Conservation (phyloP, 129 eudicot genomes). For the Arctium lappa region DNA sequence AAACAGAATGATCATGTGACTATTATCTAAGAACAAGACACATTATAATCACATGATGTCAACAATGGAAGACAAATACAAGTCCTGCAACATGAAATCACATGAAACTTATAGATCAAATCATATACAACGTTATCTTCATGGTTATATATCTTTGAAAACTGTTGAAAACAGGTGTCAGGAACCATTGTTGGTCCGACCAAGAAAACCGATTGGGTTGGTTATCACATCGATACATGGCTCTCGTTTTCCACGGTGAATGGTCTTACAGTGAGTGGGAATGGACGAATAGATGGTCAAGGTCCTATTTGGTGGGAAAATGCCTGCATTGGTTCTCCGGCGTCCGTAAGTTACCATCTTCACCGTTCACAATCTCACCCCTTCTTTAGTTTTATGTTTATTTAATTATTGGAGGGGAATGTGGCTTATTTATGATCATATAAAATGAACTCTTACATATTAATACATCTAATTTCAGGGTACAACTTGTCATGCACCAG, state of each 20-base stretch:
- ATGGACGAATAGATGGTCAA: slow-evolving; percentile 46
- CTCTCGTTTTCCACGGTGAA: slow-evolving; percentile 27
- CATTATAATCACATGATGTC: slow-evolving; percentile 28
- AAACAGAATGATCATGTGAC: slow-evolving; percentile 20
- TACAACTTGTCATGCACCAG: slow-evolving; percentile 54
- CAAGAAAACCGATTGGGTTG: slow-evolving; percentile 34
- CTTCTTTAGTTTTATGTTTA: background rate
- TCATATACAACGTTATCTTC: slow-evolving; percentile 9
- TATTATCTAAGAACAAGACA: slow-evolving; percentile 9
- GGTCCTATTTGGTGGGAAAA: slow-evolving; percentile 66
- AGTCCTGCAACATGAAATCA: background rate
- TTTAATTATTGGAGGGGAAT: background rate
- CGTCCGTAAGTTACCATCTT: slow-evolving; percentile 36
- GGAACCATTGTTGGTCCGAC: slow-evolving; percentile 49
- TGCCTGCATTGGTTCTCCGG: slow-evolving; percentile 39
- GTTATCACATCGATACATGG: slow-evolving; percentile 37
- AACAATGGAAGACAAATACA: background rate
- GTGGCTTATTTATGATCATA: background rate
- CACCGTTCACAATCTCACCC: background rate
- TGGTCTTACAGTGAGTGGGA: slow-evolving; percentile 40
- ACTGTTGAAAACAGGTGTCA: slow-evolving; percentile 32
- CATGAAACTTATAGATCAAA: slow-evolving; percentile 3
- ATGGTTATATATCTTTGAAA: background rate
- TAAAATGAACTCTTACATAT: background rate
- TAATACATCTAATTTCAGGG: slow-evolving; percentile 34